These are phyloP conservation scores for Aristolochia fimbriata DNA, from an alignment of 164 flowering plant genomes.

Conservation along the genomic window DNA sequence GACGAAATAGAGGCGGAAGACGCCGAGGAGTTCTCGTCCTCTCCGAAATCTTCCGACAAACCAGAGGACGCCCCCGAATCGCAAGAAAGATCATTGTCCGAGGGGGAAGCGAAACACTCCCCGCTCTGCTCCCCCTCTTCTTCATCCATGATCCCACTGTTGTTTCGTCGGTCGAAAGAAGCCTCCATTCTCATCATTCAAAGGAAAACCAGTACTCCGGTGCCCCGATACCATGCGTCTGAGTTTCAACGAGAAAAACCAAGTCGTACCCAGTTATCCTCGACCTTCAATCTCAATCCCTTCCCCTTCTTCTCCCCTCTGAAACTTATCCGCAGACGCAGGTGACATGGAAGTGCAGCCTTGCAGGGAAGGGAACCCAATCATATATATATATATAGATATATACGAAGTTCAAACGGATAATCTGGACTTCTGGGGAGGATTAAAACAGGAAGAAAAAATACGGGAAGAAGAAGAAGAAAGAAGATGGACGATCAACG, in stretches of 20 bases:
- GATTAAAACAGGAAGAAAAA: neutral
- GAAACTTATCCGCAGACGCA: neutral
- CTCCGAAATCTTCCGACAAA: constrained; percentile 37
- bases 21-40: constrained; percentile 35
- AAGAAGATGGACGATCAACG: no score
- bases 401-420: neutral
- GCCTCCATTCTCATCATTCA: constrained; percentile 9
- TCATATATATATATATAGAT: neutral
- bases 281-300: neutral
- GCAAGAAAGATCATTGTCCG: constrained; percentile 22
- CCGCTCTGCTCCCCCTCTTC: constrained; percentile 15
- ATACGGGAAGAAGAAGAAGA: neutral
- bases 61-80: constrained; percentile 13
- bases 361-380: neutral
- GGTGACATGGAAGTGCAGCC: neutral
- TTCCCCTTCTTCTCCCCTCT: neutral
- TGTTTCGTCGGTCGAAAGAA: constrained; percentile 8
- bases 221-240: constrained; percentile 7
- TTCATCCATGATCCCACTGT: constrained; percentile 15
- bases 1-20: constrained; percentile 12
- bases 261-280: constrained; percentile 13
- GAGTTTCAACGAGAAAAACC: constrained; percentile 2
- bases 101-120: constrained; percentile 16
- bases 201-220: neutral
- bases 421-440: neutral